phyloP scores from a whole-genome alignment of 352 stramenopile genomes.

The Phytophthora palmivora region DNA sequence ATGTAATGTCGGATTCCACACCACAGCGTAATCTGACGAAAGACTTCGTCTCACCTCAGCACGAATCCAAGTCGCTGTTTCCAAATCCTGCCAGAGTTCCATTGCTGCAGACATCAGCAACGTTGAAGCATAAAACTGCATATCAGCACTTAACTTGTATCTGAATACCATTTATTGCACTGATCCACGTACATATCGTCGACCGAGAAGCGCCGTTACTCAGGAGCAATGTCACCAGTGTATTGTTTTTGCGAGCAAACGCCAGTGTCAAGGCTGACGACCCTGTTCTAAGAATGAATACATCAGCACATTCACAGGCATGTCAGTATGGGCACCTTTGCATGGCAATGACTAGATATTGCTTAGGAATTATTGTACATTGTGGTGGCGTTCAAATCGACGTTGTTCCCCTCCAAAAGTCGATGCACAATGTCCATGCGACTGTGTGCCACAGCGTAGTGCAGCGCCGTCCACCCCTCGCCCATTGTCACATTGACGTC shows the following conservation, averaged over 20 bases:
- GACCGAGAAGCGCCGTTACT: slow-evolving; percentile 58
- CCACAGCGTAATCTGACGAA: slow-evolving; percentile 56
- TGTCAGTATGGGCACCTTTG: background rate
- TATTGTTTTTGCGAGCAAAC: slow-evolving; percentile 52
- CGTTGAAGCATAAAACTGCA: background rate
- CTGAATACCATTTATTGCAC: background rate
- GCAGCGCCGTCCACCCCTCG: slow-evolving; percentile 76
- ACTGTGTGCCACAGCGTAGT: slow-evolving; percentile 65
- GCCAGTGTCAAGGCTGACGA: slow-evolving; percentile 67
- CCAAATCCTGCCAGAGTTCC: slow-evolving; percentile 27
- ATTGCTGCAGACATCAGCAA: slow-evolving; percentile 26
- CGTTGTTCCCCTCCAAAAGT: slow-evolving; percentile 39
- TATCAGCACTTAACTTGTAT: background rate
- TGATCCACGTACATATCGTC: slow-evolving; percentile 37
- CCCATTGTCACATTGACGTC: slow-evolving; percentile 67
- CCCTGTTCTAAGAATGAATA: slow-evolving; percentile 40
- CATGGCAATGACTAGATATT: background rate
- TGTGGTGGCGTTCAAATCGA: slow-evolving; percentile 69
- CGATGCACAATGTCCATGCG: slow-evolving; percentile 50
- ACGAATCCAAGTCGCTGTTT: slow-evolving; percentile 41
- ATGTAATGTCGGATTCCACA: slow-evolving; percentile 66
- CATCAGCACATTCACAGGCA: background rate
- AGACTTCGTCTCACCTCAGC: slow-evolving; percentile 56
- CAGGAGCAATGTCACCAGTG: slow-evolving; percentile 51
- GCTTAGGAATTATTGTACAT: slow-evolving; percentile 38